A percentile compares a stretch with the other conserved stretches of the same genome.
Conservation (phyloP, 2,329 filamentous ascomycete genomes). For the Xylariaceae sp. region DNA sequence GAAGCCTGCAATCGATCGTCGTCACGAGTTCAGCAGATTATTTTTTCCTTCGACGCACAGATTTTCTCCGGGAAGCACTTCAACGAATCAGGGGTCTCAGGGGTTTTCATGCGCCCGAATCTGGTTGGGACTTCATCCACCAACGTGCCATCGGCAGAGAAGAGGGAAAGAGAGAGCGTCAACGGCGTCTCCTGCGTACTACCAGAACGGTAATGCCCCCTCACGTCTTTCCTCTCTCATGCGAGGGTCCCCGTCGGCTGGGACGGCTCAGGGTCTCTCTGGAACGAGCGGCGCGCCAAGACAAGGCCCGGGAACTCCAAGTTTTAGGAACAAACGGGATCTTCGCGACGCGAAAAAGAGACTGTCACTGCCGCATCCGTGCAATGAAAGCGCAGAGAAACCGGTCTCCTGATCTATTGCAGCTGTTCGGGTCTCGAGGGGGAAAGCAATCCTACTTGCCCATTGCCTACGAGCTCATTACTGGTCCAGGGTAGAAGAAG, state of each 20-base stretch:
- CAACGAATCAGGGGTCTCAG: neutral
- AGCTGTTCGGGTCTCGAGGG: neutral
- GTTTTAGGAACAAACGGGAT: neutral
- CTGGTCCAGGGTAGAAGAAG: conserved; percentile 1
- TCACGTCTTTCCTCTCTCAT: neutral
- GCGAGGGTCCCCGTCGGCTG: no score
- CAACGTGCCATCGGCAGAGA: neutral
- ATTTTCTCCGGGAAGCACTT: neutral
- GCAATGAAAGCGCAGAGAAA: neutral
- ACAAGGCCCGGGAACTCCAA: neutral
- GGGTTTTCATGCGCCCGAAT: no score
- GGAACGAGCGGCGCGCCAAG: neutral
- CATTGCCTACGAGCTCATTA: neutral
- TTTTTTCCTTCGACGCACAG: conserved; percentile 1
- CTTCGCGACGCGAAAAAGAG: neutral
- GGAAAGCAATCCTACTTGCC: neutral
- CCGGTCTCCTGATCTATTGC: neutral
- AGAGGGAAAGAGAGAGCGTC: no score
- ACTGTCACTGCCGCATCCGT: neutral
- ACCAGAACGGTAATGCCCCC: neutral
- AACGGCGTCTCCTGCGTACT: no score
- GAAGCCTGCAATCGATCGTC: neutral
- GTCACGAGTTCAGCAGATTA: conserved; percentile 11
- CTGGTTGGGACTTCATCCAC: conserved; percentile 3
- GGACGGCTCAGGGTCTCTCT: no score